Conservation (phyloP, 140 eudicot species). For the Cichorium intybus region DNA sequence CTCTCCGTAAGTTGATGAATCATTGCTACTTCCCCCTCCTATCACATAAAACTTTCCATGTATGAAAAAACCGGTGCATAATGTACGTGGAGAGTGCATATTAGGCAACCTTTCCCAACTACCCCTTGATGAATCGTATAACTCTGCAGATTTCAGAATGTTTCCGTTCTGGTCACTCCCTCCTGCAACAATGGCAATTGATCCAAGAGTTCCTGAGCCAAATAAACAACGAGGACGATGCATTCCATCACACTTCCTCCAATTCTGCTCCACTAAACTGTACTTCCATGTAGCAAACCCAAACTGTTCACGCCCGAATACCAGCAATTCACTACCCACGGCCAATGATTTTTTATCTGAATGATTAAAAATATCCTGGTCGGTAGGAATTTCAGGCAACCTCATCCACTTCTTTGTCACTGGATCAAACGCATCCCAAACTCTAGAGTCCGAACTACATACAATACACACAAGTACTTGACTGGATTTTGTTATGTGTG, state of each 20-base stretch:
- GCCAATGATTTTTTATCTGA: conserved; percentile 68
- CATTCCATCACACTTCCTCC: conserved; percentile 54
- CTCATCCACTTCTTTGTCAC: conserved; percentile 49
- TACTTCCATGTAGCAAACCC: conserved; percentile 57
- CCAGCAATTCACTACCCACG: conserved; percentile 58
- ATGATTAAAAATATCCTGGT: conserved; percentile 45
- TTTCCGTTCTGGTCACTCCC: conserved; percentile 59
- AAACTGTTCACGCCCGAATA: conserved; percentile 57
- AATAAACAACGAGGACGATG: conserved; percentile 60
- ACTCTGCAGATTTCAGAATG: conserved; percentile 52
- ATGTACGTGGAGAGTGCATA: conserved; percentile 54
- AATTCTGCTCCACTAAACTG: conserved; percentile 30
- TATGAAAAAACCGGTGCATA: conserved; percentile 62
- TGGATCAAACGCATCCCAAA: conserved; percentile 74
- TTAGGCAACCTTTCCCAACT: conserved; percentile 59
- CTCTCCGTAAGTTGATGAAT: conserved; percentile 59
- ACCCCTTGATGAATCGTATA: conserved; percentile 49
- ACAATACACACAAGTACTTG: no score
- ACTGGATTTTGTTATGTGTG: no score
- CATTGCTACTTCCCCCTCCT: conserved; percentile 54
- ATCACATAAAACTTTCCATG: conserved; percentile 63
- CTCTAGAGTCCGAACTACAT: conserved; percentile 59
- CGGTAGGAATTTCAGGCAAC: conserved; percentile 56
- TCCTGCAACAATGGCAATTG: conserved; percentile 62
- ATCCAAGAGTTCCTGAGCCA: conserved; percentile 56